Evolutionary conservation across 2,329 filamentous ascomycete genomes (phyloP).

Genomic region (Pseudogymnoascus sp.): DNA sequence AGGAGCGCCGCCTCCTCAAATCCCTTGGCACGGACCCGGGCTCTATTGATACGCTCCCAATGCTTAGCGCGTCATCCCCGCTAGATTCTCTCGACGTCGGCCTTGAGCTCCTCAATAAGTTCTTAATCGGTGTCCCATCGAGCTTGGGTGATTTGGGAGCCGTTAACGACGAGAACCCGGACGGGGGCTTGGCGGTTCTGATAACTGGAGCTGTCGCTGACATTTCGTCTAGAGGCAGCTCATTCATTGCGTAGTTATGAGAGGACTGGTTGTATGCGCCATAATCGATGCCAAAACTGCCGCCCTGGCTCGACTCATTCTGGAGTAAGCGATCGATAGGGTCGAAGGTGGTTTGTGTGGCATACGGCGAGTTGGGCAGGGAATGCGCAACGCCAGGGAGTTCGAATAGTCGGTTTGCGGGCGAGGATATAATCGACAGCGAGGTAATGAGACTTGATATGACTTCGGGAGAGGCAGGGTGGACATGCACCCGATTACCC

Average conservation of each 20-base stretch:
- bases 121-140: slow-evolving; percentile 45
- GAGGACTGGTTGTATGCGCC: slow-evolving; percentile 52
- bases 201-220: slow-evolving; percentile 64
- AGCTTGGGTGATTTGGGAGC: slow-evolving; percentile 45
- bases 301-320: slow-evolving; percentile 22
- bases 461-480: slow-evolving; percentile 52
- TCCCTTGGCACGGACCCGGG: slow-evolving; percentile 43
- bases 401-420: slow-evolving; percentile 65
- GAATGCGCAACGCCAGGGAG: slow-evolving; percentile 29
- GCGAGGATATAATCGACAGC: slow-evolving; percentile 59
- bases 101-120: slow-evolving; percentile 48
- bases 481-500: slow-evolving; percentile 26
- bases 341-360: slow-evolving; percentile 23
- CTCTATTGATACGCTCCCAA: slow-evolving; percentile 59
- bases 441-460: slow-evolving; percentile 65
- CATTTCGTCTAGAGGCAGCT: slow-evolving; percentile 50
- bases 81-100: slow-evolving; percentile 53
- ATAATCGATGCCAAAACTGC: slow-evolving; percentile 66
- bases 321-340: slow-evolving; percentile 18
- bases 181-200: slow-evolving; percentile 73
- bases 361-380: slow-evolving; percentile 34
- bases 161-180: slow-evolving; percentile 66
- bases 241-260: slow-evolving; percentile 42
- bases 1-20: slow-evolving; percentile 45
- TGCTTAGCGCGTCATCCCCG: slow-evolving; percentile 51